Conservation (phyloP, 1,284 basidiomycete genomes). For the Melanopsichium pennsylvanicum region DNA sequence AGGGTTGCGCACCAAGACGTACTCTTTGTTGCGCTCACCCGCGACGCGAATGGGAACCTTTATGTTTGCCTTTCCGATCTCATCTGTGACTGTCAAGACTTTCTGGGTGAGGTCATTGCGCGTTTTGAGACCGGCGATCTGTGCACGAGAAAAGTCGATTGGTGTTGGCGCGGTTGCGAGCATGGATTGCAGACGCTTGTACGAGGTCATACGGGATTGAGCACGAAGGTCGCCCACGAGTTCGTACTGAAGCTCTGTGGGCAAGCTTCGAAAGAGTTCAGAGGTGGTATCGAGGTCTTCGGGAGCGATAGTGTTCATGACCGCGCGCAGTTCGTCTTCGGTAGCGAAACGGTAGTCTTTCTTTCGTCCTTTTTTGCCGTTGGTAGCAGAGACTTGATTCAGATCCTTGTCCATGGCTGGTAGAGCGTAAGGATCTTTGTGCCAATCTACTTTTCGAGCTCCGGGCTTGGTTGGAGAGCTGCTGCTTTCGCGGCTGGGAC, state of each 20-base stretch:
- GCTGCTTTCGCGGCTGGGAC: slow-evolving; percentile 20
- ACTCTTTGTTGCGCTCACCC: slow-evolving; percentile 90
- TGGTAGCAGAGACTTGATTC: slow-evolving; percentile 30
- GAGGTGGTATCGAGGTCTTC: slow-evolving; percentile 63
- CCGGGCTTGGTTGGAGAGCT: slow-evolving; percentile 68
- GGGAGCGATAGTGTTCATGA: slow-evolving; percentile 60
- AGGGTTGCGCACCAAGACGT: slow-evolving; percentile 89
- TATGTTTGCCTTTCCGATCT: slow-evolving; percentile 83
- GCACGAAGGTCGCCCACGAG: slow-evolving; percentile 93
- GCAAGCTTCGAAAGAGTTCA: slow-evolving; percentile 79
- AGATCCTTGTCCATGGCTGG: slow-evolving; percentile 58
- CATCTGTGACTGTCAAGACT: slow-evolving; percentile 88
- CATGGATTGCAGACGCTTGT: slow-evolving; percentile 91
- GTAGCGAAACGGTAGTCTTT: slow-evolving; percentile 63
- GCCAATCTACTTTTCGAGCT: slow-evolving; percentile 47
- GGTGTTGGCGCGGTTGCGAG: slow-evolving; percentile 80
- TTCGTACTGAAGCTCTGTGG: slow-evolving; percentile 96
- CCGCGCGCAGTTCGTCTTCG: slow-evolving; percentile 56
- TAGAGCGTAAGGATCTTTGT: slow-evolving; percentile 64
- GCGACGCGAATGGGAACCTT: slow-evolving; percentile 92
- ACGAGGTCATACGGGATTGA: slow-evolving; percentile 91
- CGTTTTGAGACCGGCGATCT: slow-evolving; percentile 78
- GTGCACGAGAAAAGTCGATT: slow-evolving; percentile 92
- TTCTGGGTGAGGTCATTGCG: slow-evolving; percentile 93
- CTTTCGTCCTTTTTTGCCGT: slow-evolving; percentile 33